Conservation (phyloP, 768 basidiomycete species). For the Rhizopogon salebrosus region DNA sequence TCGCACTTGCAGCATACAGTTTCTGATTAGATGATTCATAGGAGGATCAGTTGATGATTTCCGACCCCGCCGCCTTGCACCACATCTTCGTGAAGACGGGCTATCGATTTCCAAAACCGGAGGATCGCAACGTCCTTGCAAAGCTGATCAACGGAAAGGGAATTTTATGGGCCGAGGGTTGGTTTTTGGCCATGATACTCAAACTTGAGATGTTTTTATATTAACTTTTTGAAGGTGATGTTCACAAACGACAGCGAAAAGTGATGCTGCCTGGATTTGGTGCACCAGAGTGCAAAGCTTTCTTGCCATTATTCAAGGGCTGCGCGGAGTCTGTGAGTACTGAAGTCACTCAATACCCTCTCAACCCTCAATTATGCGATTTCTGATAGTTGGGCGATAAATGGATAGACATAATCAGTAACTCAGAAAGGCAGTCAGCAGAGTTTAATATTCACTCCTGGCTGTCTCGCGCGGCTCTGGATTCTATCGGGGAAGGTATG, state of each 20-base stretch:
- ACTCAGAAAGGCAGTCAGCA: slow-evolving; percentile 2
- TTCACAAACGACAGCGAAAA: slow-evolving; percentile 47
- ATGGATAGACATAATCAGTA: slow-evolving; percentile 18
- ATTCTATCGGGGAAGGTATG: slow-evolving; percentile 46
- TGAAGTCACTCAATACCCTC: too few species aligned
- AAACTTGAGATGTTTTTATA: not conserved
- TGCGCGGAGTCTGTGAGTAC: too few species aligned
- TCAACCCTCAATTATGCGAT: not conserved
- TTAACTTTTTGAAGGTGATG: too few species aligned
- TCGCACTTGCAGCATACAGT: slow-evolving; percentile 2
- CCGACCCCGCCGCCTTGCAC: slow-evolving; percentile 39
- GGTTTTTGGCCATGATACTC: slow-evolving; percentile 11
- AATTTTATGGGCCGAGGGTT: slow-evolving; percentile 39
- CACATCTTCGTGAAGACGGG: slow-evolving; percentile 37
- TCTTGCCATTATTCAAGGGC: too few species aligned
- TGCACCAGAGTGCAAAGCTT: slow-evolving; percentile 43
- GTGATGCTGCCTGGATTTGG: slow-evolving; percentile 55
- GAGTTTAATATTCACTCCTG: too few species aligned
- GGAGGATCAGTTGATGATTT: slow-evolving; percentile 45
- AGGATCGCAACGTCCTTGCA: slow-evolving; percentile 15
- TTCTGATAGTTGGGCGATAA: slow-evolving; percentile 17
- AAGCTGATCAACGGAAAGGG: slow-evolving; percentile 26
- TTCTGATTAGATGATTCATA: slow-evolving; percentile 11
- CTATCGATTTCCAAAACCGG: slow-evolving; percentile 37
- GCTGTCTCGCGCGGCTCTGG: slow-evolving; percentile 41